Evolutionary conservation across 2,329 filamentous ascomycete species (phyloP).

Genomic region (Pseudopyrenochaeta lycopersici): DNA sequence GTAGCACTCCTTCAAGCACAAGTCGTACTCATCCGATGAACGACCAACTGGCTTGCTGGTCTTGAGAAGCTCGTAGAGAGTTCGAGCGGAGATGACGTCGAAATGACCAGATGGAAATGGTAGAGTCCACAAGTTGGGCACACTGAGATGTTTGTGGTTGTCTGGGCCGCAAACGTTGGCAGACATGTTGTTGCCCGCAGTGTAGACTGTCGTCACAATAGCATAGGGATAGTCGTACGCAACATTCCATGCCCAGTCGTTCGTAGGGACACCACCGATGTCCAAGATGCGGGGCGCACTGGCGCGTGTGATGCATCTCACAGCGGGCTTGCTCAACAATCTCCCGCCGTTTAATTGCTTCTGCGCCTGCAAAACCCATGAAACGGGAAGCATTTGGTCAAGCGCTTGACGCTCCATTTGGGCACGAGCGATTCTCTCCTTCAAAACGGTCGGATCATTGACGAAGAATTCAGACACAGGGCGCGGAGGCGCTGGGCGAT

Average conservation of each 20-base stretch:
- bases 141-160: conserved; percentile 86
- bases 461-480: conserved; percentile 57
- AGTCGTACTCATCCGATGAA: conserved; percentile 82
- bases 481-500: conserved; percentile 53
- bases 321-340: conserved; percentile 63
- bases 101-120: conserved; percentile 89
- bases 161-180: conserved; percentile 73
- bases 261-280: conserved; percentile 82
- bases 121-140: conserved; percentile 78
- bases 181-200: conserved; percentile 53
- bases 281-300: conserved; percentile 79
- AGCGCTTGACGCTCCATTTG: conserved; percentile 86
- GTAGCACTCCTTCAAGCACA: conserved; percentile 84
- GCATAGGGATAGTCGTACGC: conserved; percentile 85
- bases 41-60: conserved; percentile 60
- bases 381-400: conserved; percentile 69
- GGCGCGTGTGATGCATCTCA: conserved; percentile 61
- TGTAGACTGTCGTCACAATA: conserved; percentile 87
- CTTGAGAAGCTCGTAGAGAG: conserved; percentile 85
- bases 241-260: conserved; percentile 96
- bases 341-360: conserved; percentile 68
- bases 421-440: conserved; percentile 55
- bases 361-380: conserved; percentile 71
- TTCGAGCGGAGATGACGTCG: conserved; percentile 88
- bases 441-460: conserved; percentile 70